These are phyloP conservation scores for Lycium ferocissimum DNA, from an alignment of 257 asterid genomes.

Conservation along the genomic window DNA sequence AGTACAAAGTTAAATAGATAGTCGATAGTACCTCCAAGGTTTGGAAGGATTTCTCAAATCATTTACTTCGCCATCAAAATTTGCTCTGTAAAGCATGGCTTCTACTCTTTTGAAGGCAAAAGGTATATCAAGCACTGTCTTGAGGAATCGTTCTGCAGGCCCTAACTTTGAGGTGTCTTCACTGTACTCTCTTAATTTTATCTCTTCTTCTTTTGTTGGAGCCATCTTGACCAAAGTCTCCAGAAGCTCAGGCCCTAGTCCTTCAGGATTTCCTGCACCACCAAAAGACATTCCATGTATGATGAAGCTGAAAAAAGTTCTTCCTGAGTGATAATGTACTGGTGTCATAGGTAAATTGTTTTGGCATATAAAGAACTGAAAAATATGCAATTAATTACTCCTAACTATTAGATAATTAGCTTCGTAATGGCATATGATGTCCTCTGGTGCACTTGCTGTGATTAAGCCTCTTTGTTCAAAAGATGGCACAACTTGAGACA, in stretches of 20 bases:
- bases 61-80: conserved; percentile 82
- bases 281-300: neutral
- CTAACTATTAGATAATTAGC: neutral
- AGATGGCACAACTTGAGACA: conserved; percentile 17
- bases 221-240: conserved; percentile 99
- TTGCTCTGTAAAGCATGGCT: conserved; percentile 92
- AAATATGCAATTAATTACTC: conserved; percentile 12
- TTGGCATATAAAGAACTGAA: neutral
- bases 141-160: conserved; percentile 92
- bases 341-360: neutral
- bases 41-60: conserved; percentile 83
- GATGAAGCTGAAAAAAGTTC: neutral
- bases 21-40: conserved; percentile 74
- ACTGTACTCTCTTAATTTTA: conserved; percentile 72
- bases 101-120: conserved; percentile 93
- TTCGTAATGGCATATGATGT: conserved; percentile 3
- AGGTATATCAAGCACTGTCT: conserved; percentile 82
- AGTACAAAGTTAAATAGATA: neutral
- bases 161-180: conserved; percentile 80
- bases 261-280: conserved; percentile 84
- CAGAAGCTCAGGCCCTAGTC: conserved; percentile 89
- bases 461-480: neutral
- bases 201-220: conserved; percentile 98
- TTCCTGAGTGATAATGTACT: neutral
- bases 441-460: neutral